Percentiles rank a stretch among this genome's conserved stretches.
Conservation (phyloP, 352 stramenopile species). For the Globisporangium solare region DNA sequence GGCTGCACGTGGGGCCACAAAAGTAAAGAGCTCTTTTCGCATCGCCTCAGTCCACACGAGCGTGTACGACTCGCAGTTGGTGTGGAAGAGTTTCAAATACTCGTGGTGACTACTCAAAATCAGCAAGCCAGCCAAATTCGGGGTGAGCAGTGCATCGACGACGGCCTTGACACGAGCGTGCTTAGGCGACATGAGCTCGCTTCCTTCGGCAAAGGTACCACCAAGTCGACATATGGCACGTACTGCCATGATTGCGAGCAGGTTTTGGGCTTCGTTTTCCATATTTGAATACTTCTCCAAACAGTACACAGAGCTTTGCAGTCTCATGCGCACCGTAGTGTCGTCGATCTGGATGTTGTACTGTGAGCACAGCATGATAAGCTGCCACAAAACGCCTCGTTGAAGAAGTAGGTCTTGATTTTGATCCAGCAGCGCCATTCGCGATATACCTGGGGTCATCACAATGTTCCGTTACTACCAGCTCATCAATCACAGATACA, state of each 20-base stretch:
- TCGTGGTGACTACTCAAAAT: conserved; percentile 67
- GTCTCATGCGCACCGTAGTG: conserved; percentile 26
- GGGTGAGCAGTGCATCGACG: conserved; percentile 59
- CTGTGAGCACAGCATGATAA: conserved; percentile 58
- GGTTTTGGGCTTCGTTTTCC: conserved; percentile 55
- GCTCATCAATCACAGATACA: conserved; percentile 2
- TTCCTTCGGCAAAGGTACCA: conserved; percentile 51
- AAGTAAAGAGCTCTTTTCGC: conserved; percentile 54
- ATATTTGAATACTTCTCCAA: conserved; percentile 41
- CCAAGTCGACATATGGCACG: conserved; percentile 63
- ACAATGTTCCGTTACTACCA: too few species aligned
- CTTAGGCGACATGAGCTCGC: conserved; percentile 36
- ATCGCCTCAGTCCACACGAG: conserved; percentile 81
- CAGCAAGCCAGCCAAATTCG: conserved; percentile 62
- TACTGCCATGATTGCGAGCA: conserved; percentile 67
- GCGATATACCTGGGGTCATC: conserved; percentile 35
- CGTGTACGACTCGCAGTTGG: conserved; percentile 74
- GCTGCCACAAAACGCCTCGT: conserved; percentile 61
- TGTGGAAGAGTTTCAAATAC: conserved; percentile 79
- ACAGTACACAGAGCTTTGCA: conserved; percentile 32
- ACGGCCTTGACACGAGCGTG: conserved; percentile 42
- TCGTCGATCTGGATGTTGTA: conserved; percentile 69
- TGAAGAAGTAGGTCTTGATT: conserved; percentile 56
- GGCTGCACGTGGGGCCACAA: conserved; percentile 36
- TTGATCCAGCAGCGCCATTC: conserved; percentile 46